These are phyloP conservation scores for Takashimella tepidaria DNA, from an alignment of 1,284 basidiomycete genomes.

Conservation along the genomic window DNA sequence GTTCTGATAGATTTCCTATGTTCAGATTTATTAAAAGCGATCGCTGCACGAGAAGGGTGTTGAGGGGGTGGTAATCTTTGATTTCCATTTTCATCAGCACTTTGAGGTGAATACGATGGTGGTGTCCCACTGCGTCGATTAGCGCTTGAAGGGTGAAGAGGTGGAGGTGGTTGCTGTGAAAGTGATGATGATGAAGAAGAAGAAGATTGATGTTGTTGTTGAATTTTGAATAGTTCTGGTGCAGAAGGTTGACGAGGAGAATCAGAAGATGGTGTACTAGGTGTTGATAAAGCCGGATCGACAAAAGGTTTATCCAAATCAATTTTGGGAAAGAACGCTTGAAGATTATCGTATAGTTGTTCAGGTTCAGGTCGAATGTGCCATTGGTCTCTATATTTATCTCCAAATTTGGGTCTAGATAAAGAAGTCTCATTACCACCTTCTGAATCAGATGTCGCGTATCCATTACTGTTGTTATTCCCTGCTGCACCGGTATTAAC, in stretches of 20 bases:
- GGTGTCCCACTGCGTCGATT: neutral
- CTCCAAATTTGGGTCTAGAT: neutral
- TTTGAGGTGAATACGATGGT: slow-evolving; percentile 23
- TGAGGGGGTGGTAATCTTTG: slow-evolving; percentile 19
- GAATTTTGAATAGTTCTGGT: neutral
- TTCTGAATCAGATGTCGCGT: slow-evolving; percentile 2
- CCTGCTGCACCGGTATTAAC: slow-evolving; percentile 24
- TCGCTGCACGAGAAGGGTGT: slow-evolving; percentile 14
- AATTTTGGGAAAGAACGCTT: slow-evolving; percentile 93
- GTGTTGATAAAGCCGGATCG: slow-evolving; percentile 64
- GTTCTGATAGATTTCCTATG: slow-evolving; percentile 77
- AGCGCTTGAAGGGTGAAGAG: slow-evolving; percentile 34
- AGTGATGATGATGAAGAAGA: too few species aligned
- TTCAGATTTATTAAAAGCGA: slow-evolving; percentile 45
- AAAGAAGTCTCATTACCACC: neutral
- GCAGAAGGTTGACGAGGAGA: slow-evolving; percentile 21
- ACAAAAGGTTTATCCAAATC: slow-evolving; percentile 95
- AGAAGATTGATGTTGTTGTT: slow-evolving; percentile 7
- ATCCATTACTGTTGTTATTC: neutral
- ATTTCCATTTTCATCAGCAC: neutral
- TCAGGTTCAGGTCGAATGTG: slow-evolving; percentile 87
- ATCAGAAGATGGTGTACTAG: slow-evolving; percentile 53
- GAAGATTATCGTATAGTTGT: slow-evolving; percentile 86
- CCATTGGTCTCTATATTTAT: slow-evolving; percentile 53
- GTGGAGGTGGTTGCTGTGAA: slow-evolving; percentile 25